Conservation (phyloP, 257 asterid genomes). For the Coffea canephora region DNA sequence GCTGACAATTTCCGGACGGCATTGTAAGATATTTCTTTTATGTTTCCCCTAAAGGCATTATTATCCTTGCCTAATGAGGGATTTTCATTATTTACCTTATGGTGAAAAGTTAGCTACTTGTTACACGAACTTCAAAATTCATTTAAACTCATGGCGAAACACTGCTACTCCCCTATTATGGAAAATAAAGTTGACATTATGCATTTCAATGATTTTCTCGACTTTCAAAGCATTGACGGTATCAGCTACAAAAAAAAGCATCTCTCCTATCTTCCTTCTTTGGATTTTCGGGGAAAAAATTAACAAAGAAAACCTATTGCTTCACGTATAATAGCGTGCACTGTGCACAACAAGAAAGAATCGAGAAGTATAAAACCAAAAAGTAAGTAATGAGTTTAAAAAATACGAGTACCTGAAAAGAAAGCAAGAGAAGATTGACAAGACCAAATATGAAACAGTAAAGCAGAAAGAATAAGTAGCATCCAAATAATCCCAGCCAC, state of each 20-base stretch:
- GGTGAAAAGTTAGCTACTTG: neutral
- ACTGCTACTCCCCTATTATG: neutral
- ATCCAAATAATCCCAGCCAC: constrained; percentile 49
- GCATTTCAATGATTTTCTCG: neutral
- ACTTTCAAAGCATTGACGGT: neutral
- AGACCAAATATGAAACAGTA: constrained; percentile 46
- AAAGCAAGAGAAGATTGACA: constrained; percentile 46
- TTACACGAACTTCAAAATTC: neutral
- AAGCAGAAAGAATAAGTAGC: constrained; percentile 35
- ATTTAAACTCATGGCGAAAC: neutral
- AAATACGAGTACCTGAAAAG: constrained; percentile 34
- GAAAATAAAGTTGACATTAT: neutral
- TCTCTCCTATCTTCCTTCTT: neutral
- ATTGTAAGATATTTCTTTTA: neutral
- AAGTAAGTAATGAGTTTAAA: neutral
- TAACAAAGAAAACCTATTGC: neutral
- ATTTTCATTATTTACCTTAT: neutral
- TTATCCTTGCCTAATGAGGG: neutral
- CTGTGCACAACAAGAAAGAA: neutral
- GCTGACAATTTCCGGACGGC: neutral
- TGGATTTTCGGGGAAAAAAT: neutral
- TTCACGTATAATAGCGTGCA: neutral
- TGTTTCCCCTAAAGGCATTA: neutral
- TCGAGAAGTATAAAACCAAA: neutral
- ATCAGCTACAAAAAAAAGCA: neutral